A percentile compares a stretch with the other conserved stretches of the same genome.
Evolutionary conservation across 176 grass and related monocot genomes (phyloP).

Genomic region (Rhynchospora pubera): DNA sequence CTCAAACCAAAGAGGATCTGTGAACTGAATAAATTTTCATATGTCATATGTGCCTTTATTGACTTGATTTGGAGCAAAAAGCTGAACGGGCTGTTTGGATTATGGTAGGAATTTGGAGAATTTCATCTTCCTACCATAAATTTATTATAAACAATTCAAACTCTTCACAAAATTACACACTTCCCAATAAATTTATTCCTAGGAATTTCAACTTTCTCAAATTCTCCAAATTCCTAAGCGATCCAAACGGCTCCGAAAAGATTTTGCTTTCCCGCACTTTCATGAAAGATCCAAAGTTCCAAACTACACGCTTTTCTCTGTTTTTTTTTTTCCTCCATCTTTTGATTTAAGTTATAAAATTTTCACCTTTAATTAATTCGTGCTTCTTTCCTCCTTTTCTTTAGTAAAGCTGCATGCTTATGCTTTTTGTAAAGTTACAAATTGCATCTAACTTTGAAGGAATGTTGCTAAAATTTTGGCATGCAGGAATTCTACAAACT

Average conservation of each 20-base stretch:
- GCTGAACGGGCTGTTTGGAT: too few species aligned
- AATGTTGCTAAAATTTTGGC: constrained; percentile 10
- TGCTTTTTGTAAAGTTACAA: constrained; percentile 14
- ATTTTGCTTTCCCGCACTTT: constrained; percentile 20
- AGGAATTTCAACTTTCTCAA: too few species aligned
- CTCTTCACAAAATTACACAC: too few species aligned
- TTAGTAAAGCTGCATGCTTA: constrained; percentile 19
- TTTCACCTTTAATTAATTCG: not conserved
- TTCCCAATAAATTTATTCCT: too few species aligned
- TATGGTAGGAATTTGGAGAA: too few species aligned
- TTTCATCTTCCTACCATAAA: too few species aligned
- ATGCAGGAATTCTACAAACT: not conserved
- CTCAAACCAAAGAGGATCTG: not conserved
- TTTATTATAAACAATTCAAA: too few species aligned
- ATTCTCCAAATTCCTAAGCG: too few species aligned
- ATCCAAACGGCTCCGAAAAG: too few species aligned
- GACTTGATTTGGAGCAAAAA: constrained; percentile 3
- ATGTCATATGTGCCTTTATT: not conserved
- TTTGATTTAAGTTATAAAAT: not conserved
- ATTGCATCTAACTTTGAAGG: constrained; percentile 15
- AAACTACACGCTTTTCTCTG: not conserved
- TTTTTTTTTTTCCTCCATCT: not conserved
- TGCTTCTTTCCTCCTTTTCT: not conserved
- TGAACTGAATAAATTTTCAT: not conserved
- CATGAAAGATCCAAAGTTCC: constrained; percentile 24